A percentile compares a stretch with the other conserved stretches of the same genome.
Conservation (phyloP, 2,329 filamentous ascomycete species). For the Thielaviopsis cerberus region DNA sequence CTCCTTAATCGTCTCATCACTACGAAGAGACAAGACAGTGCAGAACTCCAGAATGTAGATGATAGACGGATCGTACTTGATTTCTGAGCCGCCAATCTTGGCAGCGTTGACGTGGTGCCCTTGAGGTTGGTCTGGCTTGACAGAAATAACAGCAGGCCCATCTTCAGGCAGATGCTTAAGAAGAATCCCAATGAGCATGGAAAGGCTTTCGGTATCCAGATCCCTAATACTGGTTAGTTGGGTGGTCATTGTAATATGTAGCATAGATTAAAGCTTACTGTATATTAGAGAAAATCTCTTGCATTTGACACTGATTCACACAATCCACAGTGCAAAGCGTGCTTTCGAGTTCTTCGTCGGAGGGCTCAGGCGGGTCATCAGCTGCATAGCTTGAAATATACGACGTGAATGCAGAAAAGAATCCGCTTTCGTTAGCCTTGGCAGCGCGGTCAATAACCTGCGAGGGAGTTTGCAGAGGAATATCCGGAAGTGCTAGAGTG, state of each 20-base stretch:
- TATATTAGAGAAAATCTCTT: slow-evolving; percentile 66
- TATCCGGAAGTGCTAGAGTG: slow-evolving; percentile 39
- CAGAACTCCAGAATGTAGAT: slow-evolving; percentile 85
- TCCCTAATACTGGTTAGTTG: slow-evolving; percentile 24
- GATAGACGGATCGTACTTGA: slow-evolving; percentile 65
- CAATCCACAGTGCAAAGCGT: slow-evolving; percentile 90
- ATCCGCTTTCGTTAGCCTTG: slow-evolving; percentile 58
- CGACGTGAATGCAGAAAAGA: slow-evolving; percentile 86
- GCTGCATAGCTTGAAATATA: slow-evolving; percentile 98
- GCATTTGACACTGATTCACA: slow-evolving; percentile 73
- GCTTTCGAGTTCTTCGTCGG: slow-evolving; percentile 89
- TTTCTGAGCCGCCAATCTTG: slow-evolving; percentile 32
- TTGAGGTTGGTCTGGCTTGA: slow-evolving; percentile 67
- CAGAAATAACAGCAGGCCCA: slow-evolving; percentile 57
- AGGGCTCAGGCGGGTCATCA: slow-evolving; percentile 91
- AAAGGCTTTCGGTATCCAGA: slow-evolving; percentile 40
- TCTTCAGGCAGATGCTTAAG: slow-evolving; percentile 77
- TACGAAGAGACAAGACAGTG: slow-evolving; percentile 61
- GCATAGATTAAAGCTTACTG: slow-evolving; percentile 26
- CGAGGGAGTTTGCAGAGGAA: slow-evolving; percentile 77
- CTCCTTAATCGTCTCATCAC: slow-evolving; percentile 49
- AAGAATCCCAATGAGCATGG: slow-evolving; percentile 41
- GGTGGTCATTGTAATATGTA: not conserved
- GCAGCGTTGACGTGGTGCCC: slow-evolving; percentile 41
- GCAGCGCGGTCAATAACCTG: slow-evolving; percentile 80